Percentiles rank a stretch among this genome's conserved stretches.
Conservation (phyloP, 2,329 filamentous ascomycete species). For the Aspergillus sp. region DNA sequence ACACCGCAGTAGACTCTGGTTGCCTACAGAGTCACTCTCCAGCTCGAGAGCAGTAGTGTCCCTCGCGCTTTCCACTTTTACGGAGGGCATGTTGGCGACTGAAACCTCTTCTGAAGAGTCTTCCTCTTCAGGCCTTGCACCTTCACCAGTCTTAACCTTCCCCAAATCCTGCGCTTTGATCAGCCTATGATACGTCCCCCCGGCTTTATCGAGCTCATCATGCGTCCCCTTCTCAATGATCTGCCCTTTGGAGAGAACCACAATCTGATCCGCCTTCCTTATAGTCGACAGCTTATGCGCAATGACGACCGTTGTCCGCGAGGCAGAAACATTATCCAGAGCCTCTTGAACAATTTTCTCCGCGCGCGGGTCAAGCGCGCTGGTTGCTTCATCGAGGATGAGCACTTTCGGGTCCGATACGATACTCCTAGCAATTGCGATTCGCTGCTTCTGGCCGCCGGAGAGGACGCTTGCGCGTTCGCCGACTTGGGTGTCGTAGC, state of each 20-base stretch:
- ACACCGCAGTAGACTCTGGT: not conserved
- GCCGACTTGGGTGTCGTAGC: constrained; percentile 93
- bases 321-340: constrained; percentile 80
- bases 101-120: not conserved
- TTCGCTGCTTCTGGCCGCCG: constrained; percentile 95
- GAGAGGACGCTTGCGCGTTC: constrained; percentile 90
- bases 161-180: constrained; percentile 84
- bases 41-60: not conserved
- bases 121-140: constrained; percentile 27
- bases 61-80: not conserved
- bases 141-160: constrained; percentile 43
- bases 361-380: constrained; percentile 89
- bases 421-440: constrained; percentile 88
- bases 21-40: not conserved
- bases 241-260: constrained; percentile 81
- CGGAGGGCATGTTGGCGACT: not conserved
- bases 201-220: constrained; percentile 71
- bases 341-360: constrained; percentile 94
- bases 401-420: constrained; percentile 91
- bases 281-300: constrained; percentile 95
- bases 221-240: constrained; percentile 94
- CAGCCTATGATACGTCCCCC: constrained; percentile 80
- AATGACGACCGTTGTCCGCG: constrained; percentile 93
- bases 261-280: constrained; percentile 91
- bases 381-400: constrained; percentile 92